Evolutionary conservation across 176 grass and related monocot genomes (phyloP).

Genomic region (Aegilops umbellulata): DNA sequence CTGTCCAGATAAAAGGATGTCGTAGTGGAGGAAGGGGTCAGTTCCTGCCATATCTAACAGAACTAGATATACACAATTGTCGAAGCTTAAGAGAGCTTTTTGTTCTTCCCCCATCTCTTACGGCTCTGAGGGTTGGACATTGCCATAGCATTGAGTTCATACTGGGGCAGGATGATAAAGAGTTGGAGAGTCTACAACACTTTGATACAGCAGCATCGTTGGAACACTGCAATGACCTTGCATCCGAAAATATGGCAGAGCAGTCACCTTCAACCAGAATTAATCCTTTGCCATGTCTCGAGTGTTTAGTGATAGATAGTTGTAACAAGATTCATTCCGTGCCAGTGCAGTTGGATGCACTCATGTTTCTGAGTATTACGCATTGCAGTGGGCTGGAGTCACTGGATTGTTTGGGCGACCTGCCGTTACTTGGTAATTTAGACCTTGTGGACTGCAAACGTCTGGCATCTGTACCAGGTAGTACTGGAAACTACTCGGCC

Average conservation of each 20-base stretch:
- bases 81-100: neutral
- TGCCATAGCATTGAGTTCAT: neutral
- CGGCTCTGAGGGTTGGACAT: rapidly evolving
- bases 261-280: neutral
- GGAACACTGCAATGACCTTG: neutral
- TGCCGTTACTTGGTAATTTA: neutral
- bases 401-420: neutral
- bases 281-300: neutral
- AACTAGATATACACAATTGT: rapidly evolving
- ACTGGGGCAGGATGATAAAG: neutral
- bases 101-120: neutral
- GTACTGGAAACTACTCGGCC: no score
- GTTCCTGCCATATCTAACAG: neutral
- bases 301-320: rapidly evolving
- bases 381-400: neutral
- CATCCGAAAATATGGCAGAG: neutral
- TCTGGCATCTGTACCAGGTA: neutral
- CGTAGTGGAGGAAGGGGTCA: neutral
- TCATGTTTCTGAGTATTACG: rapidly evolving
- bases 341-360: neutral
- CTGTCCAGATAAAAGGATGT: neutral
- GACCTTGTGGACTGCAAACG: rapidly evolving
- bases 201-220: neutral
- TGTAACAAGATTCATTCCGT: neutral
- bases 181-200: neutral